Evolutionary conservation across 208 protist genomes (phyloP).

Genomic region (Balamuthia mandrillaris): DNA sequence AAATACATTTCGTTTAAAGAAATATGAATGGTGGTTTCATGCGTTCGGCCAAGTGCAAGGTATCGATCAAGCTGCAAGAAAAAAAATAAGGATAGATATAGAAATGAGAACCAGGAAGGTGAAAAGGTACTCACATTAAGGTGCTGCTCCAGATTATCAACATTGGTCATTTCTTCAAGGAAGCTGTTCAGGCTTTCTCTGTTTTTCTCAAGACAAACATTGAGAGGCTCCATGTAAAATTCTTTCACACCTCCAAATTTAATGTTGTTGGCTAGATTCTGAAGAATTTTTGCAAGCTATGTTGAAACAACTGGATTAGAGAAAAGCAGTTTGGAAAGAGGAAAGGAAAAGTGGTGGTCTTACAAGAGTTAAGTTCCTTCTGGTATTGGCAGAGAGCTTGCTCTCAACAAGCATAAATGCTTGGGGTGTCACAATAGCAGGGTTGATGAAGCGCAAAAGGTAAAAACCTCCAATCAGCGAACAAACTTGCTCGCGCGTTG

Average conservation of each 20-base stretch:
- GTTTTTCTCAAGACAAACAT: conserved; percentile 51
- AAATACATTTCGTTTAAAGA: conserved; percentile 72
- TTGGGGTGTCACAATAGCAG: conserved; percentile 50
- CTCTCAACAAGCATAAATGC: conserved; percentile 64
- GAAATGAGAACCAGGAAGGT: not conserved
- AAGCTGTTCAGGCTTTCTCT: conserved; percentile 51
- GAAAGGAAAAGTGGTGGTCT: not conserved
- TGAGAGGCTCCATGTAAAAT: conserved; percentile 61
- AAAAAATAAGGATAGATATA: not conserved
- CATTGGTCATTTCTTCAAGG: conserved; percentile 49
- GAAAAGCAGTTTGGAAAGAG: not conserved
- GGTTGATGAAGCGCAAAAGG: conserved; percentile 52
- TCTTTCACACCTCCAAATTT: conserved; percentile 63
- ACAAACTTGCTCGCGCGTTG: not conserved
- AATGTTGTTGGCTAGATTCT: conserved; percentile 64
- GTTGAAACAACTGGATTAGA: not conserved
- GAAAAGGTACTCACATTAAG: conserved; percentile 14
- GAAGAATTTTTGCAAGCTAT: conserved; percentile 65
- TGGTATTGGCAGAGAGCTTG: conserved; percentile 51
- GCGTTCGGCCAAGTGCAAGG: conserved; percentile 30
- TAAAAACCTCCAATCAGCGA: conserved; percentile 47
- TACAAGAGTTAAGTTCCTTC: conserved; percentile 62
- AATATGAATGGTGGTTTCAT: conserved; percentile 56
- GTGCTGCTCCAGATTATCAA: conserved; percentile 62
- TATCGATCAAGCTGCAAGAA: conserved; percentile 49